These are phyloP conservation scores for Fragilaria crotonensis DNA, from an alignment of 108 stramenopile genomes.

Conservation along the genomic window DNA sequence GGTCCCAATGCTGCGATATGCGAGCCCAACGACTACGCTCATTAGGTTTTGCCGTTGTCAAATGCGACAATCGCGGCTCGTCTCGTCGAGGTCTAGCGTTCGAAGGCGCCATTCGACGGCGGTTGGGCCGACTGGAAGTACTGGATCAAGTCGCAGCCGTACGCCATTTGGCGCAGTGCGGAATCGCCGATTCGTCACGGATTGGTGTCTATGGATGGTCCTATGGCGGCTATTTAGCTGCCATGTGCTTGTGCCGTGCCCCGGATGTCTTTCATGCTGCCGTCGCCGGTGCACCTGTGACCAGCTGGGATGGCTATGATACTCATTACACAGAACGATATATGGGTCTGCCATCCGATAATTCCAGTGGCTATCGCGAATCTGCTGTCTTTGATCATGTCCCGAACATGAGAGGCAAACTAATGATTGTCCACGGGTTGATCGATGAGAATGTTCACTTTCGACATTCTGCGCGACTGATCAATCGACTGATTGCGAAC, in stretches of 20 bases:
- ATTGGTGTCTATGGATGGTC: slow-evolving; percentile 95
- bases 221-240: slow-evolving; percentile 91
- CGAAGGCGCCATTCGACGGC: slow-evolving; percentile 67
- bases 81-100: slow-evolving; percentile 81
- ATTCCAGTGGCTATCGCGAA: slow-evolving; percentile 66
- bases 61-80: slow-evolving; percentile 92
- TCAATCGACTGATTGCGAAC: slow-evolving; percentile 77
- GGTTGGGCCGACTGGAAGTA: slow-evolving; percentile 84
- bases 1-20: slow-evolving; percentile 82
- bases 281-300: slow-evolving; percentile 92
- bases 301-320: slow-evolving; percentile 94
- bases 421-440: slow-evolving; percentile 89
- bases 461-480: slow-evolving; percentile 86
- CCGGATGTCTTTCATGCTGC: slow-evolving; percentile 82
- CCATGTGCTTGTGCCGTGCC: slow-evolving; percentile 81
- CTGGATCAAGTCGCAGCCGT: slow-evolving; percentile 87
- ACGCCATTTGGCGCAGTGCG: slow-evolving; percentile 40
- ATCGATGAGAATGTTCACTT: slow-evolving; percentile 97
- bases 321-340: slow-evolving; percentile 96
- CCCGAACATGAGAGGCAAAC: slow-evolving; percentile 69
- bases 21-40: slow-evolving; percentile 73
- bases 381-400: slow-evolving; percentile 70
- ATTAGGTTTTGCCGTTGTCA: slow-evolving; percentile 86
- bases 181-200: slow-evolving; percentile 67
- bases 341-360: slow-evolving; percentile 79